These are phyloP conservation scores for Paramarasmius palmivorus DNA, from an alignment of 1,284 basidiomycete genomes.

Conservation along the genomic window DNA sequence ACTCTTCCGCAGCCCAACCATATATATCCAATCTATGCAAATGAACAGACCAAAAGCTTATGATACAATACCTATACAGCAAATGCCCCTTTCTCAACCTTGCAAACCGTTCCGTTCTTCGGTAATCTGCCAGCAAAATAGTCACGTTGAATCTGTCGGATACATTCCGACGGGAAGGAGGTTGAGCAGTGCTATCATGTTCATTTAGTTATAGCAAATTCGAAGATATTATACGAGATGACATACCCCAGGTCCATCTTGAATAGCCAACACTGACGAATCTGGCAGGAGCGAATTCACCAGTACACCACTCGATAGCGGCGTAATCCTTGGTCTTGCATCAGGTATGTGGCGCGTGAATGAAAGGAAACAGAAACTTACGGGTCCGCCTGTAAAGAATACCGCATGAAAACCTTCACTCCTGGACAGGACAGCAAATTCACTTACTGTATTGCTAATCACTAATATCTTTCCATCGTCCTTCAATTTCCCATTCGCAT, in stretches of 20 bases:
- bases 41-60: no score
- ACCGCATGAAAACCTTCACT: no score
- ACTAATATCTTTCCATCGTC: slow-evolving; percentile 21
- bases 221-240: no score
- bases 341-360: no score
- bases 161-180: slow-evolving; percentile 20
- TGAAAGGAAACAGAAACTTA: slow-evolving; percentile 6
- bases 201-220: not conserved
- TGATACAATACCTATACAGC: no score
- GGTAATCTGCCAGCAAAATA: slow-evolving; percentile 22
- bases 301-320: slow-evolving; percentile 17
- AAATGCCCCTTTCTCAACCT: slow-evolving; percentile 12
- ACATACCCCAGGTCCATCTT: slow-evolving; percentile 26
- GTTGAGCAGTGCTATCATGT: slow-evolving; percentile 22
- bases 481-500: slow-evolving; percentile 17
- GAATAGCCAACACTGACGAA: slow-evolving; percentile 23
- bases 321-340: slow-evolving; percentile 22
- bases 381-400: slow-evolving; percentile 23
- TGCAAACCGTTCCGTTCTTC: slow-evolving; percentile 23
- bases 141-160: slow-evolving; percentile 17
- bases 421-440: not conserved
- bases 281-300: slow-evolving; percentile 26
- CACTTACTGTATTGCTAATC: slow-evolving; percentile 24
- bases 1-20: no score
- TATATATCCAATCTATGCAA: no score